Base-by-base conservation (phyloP, 768 basidiomycete genomes). In the Collybia sp. region DNA sequence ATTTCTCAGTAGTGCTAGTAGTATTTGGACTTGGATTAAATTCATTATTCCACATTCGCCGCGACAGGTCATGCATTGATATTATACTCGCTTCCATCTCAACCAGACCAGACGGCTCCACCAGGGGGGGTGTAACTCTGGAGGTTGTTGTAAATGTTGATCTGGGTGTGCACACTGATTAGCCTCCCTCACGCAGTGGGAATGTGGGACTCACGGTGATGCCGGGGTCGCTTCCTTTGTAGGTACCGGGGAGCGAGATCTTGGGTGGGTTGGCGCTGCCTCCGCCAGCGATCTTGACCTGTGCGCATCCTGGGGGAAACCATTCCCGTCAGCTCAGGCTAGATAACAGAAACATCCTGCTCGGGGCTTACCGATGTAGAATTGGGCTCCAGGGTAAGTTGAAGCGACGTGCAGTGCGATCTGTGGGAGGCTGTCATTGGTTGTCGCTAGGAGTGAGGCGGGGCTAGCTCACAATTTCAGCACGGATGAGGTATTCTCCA, bases 141-240 rank as follows among this genome's bases (percentile, higher is more conserved):
- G 35, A 76, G 68, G 58, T 78, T 77, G 66, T 77, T 76, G 65
- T 77, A 76, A 52, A 76, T 76, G 66, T 77, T 76, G 56, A 74
- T 59, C 67, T 70, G 30, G 6, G 44, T 9, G 35, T 6, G 16
- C 17, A 36, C 12, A 3, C 36, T 35, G 30, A 45, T 25, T 34
- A 32, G 43, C 15, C 13, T 30, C 9, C 12, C 10, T 39, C 17
- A 46, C 18, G 43, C 15, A 30, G 20, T 20, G 16, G 2, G 8
- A 39, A 25, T 15, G 25, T 6, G 12, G 13, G 17, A 46, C 60
- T 44, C 46, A 75, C 67, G 12, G 75, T 75, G 60, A 76, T 74
- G 42, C 76, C 76, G 32, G 76, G 76, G 59, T 77, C 76, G 37
- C 64, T 60, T 19, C 55, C 46, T 44, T 70, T 58, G 60, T 79